Percentiles rank a stretch among this genome's conserved stretches.
phyloP scores from a whole-genome alignment of 306 rosid species.

The Begonia peltatifolia region DNA sequence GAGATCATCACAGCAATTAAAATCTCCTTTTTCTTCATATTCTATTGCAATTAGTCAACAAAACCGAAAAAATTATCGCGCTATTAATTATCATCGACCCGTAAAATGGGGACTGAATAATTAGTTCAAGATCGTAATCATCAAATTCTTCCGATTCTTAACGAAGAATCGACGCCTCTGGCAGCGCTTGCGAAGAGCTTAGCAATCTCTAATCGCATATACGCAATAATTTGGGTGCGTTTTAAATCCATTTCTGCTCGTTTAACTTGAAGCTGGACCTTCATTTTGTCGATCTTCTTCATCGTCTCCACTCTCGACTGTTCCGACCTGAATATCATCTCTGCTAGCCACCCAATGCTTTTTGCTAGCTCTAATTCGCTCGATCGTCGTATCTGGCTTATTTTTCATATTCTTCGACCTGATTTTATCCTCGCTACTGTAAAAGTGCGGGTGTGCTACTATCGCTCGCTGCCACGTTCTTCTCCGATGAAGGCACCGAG shows the following conservation, averaged over 20 bases:
- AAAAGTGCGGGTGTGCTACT: constrained; percentile 78
- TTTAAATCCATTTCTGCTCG: constrained; percentile 84
- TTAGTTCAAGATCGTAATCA: neutral
- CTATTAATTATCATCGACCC: no score
- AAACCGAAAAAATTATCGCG: no score
- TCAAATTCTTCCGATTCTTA: constrained; percentile 81
- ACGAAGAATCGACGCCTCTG: constrained; percentile 76
- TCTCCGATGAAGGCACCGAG: no score
- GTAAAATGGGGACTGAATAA: no score
- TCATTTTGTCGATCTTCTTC: constrained; percentile 84
- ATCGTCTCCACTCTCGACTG: constrained; percentile 71
- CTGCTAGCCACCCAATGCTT: constrained; percentile 90
- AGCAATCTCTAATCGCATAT: constrained; percentile 87
- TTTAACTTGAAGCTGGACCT: constrained; percentile 88
- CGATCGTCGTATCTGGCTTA: neutral
- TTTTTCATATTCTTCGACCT: neutral
- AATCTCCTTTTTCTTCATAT: no score
- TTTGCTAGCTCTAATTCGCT: constrained; percentile 52
- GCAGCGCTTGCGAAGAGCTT: constrained; percentile 60
- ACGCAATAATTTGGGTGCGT: constrained; percentile 77
- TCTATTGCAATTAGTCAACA: no score
- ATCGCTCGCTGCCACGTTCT: constrained; percentile 21
- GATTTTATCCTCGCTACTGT: constrained; percentile 46
- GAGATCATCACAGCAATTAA: no score
- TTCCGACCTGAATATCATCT: constrained; percentile 73